Percentiles rank a stretch among this genome's conserved stretches.
Conservation (phyloP, 1,284 basidiomycete species). For the Fistulinella staudtii region DNA sequence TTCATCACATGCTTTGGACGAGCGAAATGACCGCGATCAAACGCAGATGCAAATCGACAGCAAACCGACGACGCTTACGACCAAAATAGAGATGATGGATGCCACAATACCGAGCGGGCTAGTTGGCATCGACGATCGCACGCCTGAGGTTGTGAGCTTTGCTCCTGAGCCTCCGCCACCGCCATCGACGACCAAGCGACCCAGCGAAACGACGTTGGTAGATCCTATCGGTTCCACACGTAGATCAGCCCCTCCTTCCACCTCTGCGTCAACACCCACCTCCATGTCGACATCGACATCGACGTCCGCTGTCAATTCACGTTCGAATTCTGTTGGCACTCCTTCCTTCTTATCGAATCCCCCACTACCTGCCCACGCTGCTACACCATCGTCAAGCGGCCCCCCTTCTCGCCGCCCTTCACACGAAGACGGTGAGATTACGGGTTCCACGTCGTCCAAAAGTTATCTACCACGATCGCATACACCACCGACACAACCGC, state of each 20-base stretch:
- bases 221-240: slow-evolving; percentile 4
- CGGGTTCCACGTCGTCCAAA: slow-evolving; percentile 35
- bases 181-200: slow-evolving; percentile 28
- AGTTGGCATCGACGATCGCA: slow-evolving; percentile 17
- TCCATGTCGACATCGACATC: slow-evolving; percentile 25
- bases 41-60: slow-evolving; percentile 6
- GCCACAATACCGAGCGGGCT: slow-evolving; percentile 21
- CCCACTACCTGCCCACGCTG: background rate
- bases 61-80: slow-evolving; percentile 17
- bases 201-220: slow-evolving; percentile 11
- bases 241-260: background rate
- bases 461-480: slow-evolving; percentile 36
- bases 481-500: slow-evolving; percentile 46
- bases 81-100: slow-evolving; percentile 35
- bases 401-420: slow-evolving; percentile 30
- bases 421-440: slow-evolving; percentile 57
- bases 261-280: slow-evolving; percentile 9
- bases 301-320: slow-evolving; percentile 24
- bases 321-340: slow-evolving; percentile 28
- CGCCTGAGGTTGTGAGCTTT: slow-evolving; percentile 25
- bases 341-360: slow-evolving; percentile 6
- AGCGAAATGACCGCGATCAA: slow-evolving; percentile 7
- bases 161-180: slow-evolving; percentile 34
- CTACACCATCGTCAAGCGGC: slow-evolving; percentile 8
- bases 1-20: slow-evolving; percentile 3